Percentiles rank a stretch among this genome's conserved stretches.
phyloP scores from a whole-genome alignment of 345 rosid genomes.

The Gossypioides kirkii region DNA sequence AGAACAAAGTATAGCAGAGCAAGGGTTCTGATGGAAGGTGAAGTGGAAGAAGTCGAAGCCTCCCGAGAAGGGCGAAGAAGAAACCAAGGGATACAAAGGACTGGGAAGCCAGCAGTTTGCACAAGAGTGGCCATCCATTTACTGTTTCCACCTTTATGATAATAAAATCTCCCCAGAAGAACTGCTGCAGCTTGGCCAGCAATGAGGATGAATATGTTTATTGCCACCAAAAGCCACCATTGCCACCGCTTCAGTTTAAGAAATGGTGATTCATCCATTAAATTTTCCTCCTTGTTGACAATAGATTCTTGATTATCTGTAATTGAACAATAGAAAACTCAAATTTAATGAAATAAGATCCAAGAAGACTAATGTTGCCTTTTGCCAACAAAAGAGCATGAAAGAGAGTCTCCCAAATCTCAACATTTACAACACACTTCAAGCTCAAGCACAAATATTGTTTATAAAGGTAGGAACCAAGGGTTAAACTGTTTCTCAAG shows the following conservation, averaged over 20 bases:
- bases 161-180: constrained; percentile 60
- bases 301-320: constrained; percentile 36
- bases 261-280: constrained; percentile 10
- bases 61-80: constrained; percentile 30
- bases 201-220: constrained; percentile 33
- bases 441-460: neutral
- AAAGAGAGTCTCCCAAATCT: too few relatives aligned
- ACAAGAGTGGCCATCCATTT: constrained; percentile 66
- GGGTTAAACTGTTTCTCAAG: neutral
- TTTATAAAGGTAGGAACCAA: neutral
- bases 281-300: constrained; percentile 17
- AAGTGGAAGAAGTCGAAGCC: constrained; percentile 26
- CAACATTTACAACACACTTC: neutral
- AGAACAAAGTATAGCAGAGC: constrained; percentile 40
- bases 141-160: constrained; percentile 61
- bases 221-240: constrained; percentile 48
- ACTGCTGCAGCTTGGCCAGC: constrained; percentile 62
- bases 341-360: neutral
- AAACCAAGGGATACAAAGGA: constrained; percentile 41
- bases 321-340: neutral
- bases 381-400: neutral
- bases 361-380: neutral
- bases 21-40: constrained; percentile 29
- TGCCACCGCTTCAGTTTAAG: constrained; percentile 35
- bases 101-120: constrained; percentile 59